phyloP scores from a whole-genome alignment of 768 basidiomycete genomes.

The Podaxis mareebaensis region DNA sequence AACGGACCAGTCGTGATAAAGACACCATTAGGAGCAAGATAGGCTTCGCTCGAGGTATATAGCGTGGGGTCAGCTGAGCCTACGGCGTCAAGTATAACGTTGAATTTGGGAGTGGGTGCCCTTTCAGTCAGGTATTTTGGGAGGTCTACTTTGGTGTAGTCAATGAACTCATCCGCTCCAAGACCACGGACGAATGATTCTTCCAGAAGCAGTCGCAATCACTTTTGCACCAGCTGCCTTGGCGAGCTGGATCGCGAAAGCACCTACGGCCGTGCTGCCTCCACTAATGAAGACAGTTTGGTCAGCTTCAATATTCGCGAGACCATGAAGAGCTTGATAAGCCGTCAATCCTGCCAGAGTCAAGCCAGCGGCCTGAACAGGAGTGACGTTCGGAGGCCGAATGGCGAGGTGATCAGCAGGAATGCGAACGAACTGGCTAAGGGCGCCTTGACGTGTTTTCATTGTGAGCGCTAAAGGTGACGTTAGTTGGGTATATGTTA shows the following conservation, averaged over 20 bases:
- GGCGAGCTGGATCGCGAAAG: constrained; percentile 72
- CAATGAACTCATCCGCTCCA: constrained; percentile 73
- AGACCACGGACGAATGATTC: constrained; percentile 53
- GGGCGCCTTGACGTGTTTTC: constrained; percentile 50
- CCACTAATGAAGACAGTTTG: constrained; percentile 71
- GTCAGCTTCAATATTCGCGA: constrained; percentile 51
- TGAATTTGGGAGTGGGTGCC: constrained; percentile 51
- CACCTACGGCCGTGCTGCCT: constrained; percentile 67
- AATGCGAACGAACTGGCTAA: constrained; percentile 58
- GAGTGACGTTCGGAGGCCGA: constrained; percentile 51
- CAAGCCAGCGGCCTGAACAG: constrained; percentile 62
- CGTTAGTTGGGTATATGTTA: background rate
- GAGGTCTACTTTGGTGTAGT: constrained; percentile 58
- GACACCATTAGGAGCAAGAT: constrained; percentile 51
- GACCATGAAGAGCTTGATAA: constrained; percentile 50
- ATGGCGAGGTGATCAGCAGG: constrained; percentile 38
- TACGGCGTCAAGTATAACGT: constrained; percentile 61
- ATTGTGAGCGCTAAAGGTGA: constrained; percentile 24
- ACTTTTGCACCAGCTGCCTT: constrained; percentile 64
- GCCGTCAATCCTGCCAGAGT: constrained; percentile 61
- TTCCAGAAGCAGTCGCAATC: constrained; percentile 56
- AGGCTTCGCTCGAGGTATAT: constrained; percentile 50
- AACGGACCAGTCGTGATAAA: constrained; percentile 57
- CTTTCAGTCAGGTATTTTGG: constrained; percentile 43
- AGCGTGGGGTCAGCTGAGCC: constrained; percentile 49